phyloP scores from a whole-genome alignment of 2,329 filamentous ascomycete genomes.

The Calonectria henricotiae region DNA sequence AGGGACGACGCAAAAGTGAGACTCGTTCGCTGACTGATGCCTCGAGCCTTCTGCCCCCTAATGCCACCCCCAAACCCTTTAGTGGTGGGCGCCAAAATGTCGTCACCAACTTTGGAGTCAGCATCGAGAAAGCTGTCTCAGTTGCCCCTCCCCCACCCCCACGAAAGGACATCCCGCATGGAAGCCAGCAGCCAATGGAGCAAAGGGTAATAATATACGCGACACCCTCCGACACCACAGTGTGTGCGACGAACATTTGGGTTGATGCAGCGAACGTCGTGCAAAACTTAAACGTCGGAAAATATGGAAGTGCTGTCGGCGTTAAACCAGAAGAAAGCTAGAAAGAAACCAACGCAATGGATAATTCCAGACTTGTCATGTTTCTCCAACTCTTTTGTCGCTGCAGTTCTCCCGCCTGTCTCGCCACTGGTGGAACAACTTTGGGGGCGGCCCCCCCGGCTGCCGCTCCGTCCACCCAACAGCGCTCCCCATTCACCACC shows the following conservation, averaged over 20 bases:
- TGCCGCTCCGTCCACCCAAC: constrained; percentile 38
- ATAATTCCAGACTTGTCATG: neutral
- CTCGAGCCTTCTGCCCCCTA: neutral
- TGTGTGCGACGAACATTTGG: constrained; percentile 5
- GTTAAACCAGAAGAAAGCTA: neutral
- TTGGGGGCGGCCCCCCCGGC: constrained; percentile 45
- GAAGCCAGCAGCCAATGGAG: constrained; percentile 21
- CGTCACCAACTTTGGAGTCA: constrained; percentile 13
- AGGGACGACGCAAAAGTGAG: constrained; percentile 4
- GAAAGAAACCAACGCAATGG: too few species aligned
- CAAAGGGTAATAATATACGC: constrained; percentile 1
- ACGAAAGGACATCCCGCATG: constrained; percentile 25
- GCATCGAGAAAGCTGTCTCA: neutral
- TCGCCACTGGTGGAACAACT: constrained; percentile 48
- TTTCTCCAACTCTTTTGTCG: neutral
- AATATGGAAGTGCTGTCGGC: neutral
- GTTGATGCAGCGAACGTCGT: neutral
- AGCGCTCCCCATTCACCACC: constrained; percentile 18
- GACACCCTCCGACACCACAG: constrained; percentile 3
- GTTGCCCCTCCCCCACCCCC: constrained; percentile 42
- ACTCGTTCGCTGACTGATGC: constrained; percentile 10
- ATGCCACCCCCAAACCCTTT: constrained; percentile 25
- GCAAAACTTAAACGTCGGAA: neutral
- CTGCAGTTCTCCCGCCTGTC: neutral
- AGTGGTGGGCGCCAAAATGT: neutral